These are phyloP conservation scores for Debaryomycetaceae sp. DNA, from an alignment of 1,139 yeast species.

Conservation along the genomic window DNA sequence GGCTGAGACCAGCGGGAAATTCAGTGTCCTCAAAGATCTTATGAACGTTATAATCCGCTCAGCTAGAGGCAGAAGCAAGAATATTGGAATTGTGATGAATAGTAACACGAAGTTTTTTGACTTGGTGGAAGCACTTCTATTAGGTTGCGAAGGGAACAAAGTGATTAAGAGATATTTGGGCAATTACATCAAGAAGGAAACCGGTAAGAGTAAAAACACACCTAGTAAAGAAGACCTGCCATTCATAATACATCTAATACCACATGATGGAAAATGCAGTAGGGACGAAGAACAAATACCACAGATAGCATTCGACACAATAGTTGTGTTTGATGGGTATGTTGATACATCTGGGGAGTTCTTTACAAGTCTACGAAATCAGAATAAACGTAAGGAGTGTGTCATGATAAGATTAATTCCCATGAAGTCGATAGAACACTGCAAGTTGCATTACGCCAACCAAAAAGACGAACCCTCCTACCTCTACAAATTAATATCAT, in stretches of 20 bases:
- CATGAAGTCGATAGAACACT: constrained; percentile 80
- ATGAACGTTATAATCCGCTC: constrained; percentile 37
- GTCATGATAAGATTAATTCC: constrained; percentile 72
- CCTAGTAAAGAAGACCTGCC: constrained; percentile 13
- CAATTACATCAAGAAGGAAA: constrained; percentile 36
- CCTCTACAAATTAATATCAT: constrained; percentile 69
- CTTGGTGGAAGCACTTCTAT: constrained; percentile 68
- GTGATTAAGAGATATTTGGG: constrained; percentile 66
- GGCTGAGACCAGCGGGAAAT: constrained; percentile 85
- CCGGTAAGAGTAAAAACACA: constrained; percentile 14
- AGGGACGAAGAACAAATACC: constrained; percentile 21
- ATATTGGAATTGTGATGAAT: constrained; percentile 36
- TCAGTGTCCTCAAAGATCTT: constrained; percentile 62
- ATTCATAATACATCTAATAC: constrained; percentile 34
- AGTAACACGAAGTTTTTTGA: constrained; percentile 54
- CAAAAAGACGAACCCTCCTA: constrained; percentile 36
- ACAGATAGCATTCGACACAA: constrained; percentile 48
- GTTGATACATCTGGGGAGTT: constrained; percentile 42
- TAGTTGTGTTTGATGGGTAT: constrained; percentile 70
- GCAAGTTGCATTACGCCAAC: constrained; percentile 34
- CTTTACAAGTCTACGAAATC: constrained; percentile 27
- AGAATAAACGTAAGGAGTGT: constrained; percentile 33
- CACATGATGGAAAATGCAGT: constrained; percentile 40
- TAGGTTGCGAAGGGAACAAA: constrained; percentile 62
- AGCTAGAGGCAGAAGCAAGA: constrained; percentile 38